Base-by-base conservation (phyloP, 495 filamentous ascomycete genomes). In the Jackrogersella minutella region DNA sequence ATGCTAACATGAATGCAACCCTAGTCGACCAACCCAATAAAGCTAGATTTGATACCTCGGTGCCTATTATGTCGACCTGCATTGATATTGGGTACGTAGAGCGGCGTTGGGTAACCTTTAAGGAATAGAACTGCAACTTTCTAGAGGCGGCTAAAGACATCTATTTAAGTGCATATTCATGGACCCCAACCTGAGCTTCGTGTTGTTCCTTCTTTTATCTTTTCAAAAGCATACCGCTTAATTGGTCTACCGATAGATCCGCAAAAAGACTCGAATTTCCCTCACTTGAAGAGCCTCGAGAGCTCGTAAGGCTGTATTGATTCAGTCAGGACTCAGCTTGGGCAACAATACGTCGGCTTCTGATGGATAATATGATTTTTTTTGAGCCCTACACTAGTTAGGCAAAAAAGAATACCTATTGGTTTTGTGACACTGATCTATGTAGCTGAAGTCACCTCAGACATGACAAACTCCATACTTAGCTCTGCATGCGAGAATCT, bases 391-490 rank as follows among this genome's bases (percentile, higher is more conserved):
- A 11, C 52, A 26, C 10, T 2, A 24, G 43, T 36, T 47, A 52
- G 7, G 58, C 43, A 61, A 61, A 26, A 43, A 24, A 43, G 43
- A 14, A n/a, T 30, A 21, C 19, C 6, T 11, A 31, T 37, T 34
- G 46, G 58, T 33, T 47, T 43, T 24, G 47, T 51, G 58, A 44
- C 21, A n/a, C n/a, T n/a, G n/a, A n/a, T n/a, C n/a, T n/a, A n/a
- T n/a, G n/a, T n/a, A n/a, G n/a, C n/a, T n/a, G n/a, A n/a, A n/a
- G n/a, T n/a, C n/a, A n/a, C n/a, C n/a, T n/a, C n/a, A n/a, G n/a
- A n/a, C n/a, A n/a, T n/a, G n/a, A n/a, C n/a, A n/a, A 30, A 2
- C 39, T 7, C 3, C 16, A 14, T 22, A 14, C 19, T 36, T 47
- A 31, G 30, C 19, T 39, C 19, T 47, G 43, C 40, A 43, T 43